Evolutionary conservation across 1,139 yeast genomes (phyloP).

Genomic region (Candida tunisiensis): DNA sequence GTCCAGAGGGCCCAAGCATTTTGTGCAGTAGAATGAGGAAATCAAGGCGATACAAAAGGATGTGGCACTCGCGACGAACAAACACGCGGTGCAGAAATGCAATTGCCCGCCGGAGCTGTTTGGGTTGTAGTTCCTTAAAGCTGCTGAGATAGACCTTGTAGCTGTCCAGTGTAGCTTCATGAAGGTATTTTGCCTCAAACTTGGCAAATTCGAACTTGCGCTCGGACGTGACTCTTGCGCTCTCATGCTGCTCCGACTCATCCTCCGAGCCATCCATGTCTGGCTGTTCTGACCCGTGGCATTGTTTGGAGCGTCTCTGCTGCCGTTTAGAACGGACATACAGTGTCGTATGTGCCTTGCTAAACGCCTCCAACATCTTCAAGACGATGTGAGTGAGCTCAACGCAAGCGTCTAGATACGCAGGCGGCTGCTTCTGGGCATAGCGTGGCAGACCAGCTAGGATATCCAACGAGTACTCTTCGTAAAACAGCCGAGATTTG

Average conservation of each 20-base stretch:
- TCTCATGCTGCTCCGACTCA: conserved; percentile 22
- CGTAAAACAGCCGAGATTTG: conserved; percentile 42
- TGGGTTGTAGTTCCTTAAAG: conserved; percentile 44
- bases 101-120: conserved; percentile 46
- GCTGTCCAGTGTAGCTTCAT: conserved; percentile 28
- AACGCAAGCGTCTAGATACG: conserved; percentile 42
- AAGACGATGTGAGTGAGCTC: conserved; percentile 52
- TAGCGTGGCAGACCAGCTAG: conserved; percentile 45
- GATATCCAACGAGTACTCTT: conserved; percentile 43
- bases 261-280: conserved; percentile 13
- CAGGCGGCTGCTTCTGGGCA: conserved; percentile 50
- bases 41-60: conserved; percentile 57
- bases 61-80: conserved; percentile 41
- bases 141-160: conserved; percentile 34
- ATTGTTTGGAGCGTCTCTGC: conserved; percentile 9
- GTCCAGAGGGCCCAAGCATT: conserved; percentile 21
- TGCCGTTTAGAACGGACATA: conserved; percentile 34
- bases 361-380: conserved; percentile 49
- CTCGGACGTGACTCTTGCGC: conserved; percentile 26
- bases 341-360: conserved; percentile 42
- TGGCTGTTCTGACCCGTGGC: conserved; percentile 14
- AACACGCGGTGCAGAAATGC: conserved; percentile 60
- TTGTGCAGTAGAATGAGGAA: conserved; percentile 41
- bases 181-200: conserved; percentile 23
- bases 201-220: conserved; percentile 32